Conservation (phyloP, 352 stramenopile species). For the Pythium sp. region DNA sequence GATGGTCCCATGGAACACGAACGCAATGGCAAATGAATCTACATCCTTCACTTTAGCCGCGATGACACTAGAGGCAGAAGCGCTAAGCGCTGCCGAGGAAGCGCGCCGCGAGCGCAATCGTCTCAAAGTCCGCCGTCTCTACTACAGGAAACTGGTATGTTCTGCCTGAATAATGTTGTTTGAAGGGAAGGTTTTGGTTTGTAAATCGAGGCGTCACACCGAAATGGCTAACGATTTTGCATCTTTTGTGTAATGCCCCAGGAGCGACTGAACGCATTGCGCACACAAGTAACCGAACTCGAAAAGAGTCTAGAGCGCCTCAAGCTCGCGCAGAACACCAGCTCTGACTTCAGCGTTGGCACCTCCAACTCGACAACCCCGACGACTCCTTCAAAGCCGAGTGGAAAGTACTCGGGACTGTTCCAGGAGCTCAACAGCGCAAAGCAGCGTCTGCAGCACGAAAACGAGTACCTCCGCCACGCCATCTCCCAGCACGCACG, state of each 20-base stretch:
- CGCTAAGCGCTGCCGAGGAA: background rate
- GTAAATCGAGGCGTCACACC: background rate
- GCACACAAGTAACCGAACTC: slow-evolving; percentile 1
- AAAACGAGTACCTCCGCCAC: slow-evolving; percentile 16
- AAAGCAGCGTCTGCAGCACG: slow-evolving; percentile 2
- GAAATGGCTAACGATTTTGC: background rate
- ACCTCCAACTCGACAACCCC: background rate
- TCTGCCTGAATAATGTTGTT: no score
- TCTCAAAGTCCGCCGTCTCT: background rate
- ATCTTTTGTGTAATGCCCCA: background rate
- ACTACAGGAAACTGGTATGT: background rate
- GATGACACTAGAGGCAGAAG: background rate
- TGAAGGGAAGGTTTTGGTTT: no score
- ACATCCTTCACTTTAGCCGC: background rate
- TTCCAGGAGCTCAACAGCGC: slow-evolving; percentile 1
- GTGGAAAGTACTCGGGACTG: background rate
- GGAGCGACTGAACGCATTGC: slow-evolving; percentile 11
- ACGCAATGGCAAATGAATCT: background rate
- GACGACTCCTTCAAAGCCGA: background rate
- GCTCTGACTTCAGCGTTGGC: background rate
- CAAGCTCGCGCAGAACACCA: background rate
- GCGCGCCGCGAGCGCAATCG: background rate
- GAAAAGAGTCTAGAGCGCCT: slow-evolving; percentile 3
- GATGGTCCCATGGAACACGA: background rate
- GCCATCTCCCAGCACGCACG: background rate